Base-by-base conservation (phyloP, 495 filamentous ascomycete genomes). In the Penicillium fimorum region DNA sequence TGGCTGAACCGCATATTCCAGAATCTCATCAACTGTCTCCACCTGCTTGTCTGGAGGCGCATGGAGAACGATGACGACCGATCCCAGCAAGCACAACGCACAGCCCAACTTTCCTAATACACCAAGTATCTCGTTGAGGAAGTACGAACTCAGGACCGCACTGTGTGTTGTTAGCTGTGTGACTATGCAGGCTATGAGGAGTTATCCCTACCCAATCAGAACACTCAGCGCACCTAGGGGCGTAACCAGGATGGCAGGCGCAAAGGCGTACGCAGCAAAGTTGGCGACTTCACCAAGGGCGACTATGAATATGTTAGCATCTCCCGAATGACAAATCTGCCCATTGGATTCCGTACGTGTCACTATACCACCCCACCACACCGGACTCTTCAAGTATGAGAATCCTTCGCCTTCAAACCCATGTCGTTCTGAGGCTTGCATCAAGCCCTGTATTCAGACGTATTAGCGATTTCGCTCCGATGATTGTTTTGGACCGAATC, bases 391-490 rank as follows among this genome's bases (percentile, higher is more conserved):
- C 56, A 98, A 66, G 75, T 98, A 98, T 72, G 89, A 83, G 70
- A 90, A 98, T 38, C 95, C 95, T 64, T 97, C 94, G 54, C 95
- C 94, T 67, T 96, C 92, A 69, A 97, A 98, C 35, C 95, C 94
- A 73, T 95, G 91, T 66, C 83, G 80, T 75, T 94, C 88, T 60
- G 88, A 89, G 50, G 93, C 88, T 62, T 95, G 89, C 70, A 90
- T 90, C 53, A 98, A 82, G 47, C 94, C 94, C 90, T 96, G 40
- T 45, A 56, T 47, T 53, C 18, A 15, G 24, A 62, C 18, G 32
- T 29, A 53, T 75, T 48, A 71, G 70, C 42, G 25, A 32, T 20
- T 42, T 15, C 25, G 50, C n/a, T 43, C 25, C 35, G 37, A 52
- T 40, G 20, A 47, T 50, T 20, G 30, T 22, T 22, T 30, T 42